A percentile compares a stretch with the other conserved stretches of the same genome.
These are phyloP conservation scores for Lipomyces yamadae DNA, from an alignment of 805 yeast species.

Conservation along the genomic window DNA sequence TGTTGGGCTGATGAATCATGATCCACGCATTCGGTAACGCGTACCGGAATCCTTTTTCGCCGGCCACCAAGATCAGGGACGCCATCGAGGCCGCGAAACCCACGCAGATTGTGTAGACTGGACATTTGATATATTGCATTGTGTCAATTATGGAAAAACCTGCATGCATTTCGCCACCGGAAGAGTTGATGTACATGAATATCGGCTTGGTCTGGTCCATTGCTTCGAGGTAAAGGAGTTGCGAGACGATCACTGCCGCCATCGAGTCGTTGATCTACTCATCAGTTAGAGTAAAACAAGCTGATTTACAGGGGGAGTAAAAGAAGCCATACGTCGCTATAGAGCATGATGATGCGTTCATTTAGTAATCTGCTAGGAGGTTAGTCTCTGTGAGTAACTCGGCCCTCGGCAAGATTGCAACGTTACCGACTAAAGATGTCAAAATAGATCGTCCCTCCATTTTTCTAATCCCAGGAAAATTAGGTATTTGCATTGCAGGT, in stretches of 20 bases:
- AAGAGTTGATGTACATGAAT: constrained; percentile 43
- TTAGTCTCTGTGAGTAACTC: background rate
- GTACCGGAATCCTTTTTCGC: constrained; percentile 43
- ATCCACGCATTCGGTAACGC: constrained; percentile 45
- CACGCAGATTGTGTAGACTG: constrained; percentile 47
- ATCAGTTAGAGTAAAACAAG: background rate
- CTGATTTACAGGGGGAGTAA: too few species aligned
- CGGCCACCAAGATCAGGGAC: constrained; percentile 44
- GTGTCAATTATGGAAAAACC: constrained; percentile 48
- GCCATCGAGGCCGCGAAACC: constrained; percentile 49
- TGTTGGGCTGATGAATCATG: constrained; percentile 48
- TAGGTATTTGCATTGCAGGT: background rate
- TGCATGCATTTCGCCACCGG: constrained; percentile 47
- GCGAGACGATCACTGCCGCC: constrained; percentile 43
- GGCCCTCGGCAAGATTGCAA: background rate
- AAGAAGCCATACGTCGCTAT: constrained; percentile 34
- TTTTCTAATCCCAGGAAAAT: constrained; percentile 15
- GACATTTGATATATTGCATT: constrained; percentile 46
- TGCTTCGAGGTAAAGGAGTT: constrained; percentile 40
- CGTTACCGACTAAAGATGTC: constrained; percentile 35
- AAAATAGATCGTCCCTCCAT: constrained; percentile 32
- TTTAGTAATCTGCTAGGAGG: constrained; percentile 35
- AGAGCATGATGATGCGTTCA: constrained; percentile 43
- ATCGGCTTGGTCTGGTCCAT: constrained; percentile 37
- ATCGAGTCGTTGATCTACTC: constrained; percentile 38